Conservation (phyloP, 257 asterid species). For the Solanum arcanum region DNA sequence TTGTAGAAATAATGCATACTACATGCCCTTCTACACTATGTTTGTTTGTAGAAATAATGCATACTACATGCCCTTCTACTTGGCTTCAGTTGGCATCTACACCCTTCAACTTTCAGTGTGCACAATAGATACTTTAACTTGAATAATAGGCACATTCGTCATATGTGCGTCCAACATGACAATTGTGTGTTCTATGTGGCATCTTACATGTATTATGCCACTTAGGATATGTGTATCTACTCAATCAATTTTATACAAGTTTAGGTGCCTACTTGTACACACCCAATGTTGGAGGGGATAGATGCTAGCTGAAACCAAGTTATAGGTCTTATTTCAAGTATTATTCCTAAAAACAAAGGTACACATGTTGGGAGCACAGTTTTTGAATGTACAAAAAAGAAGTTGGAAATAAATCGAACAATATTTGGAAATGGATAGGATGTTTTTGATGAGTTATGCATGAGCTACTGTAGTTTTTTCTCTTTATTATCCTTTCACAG, state of each 20-base stretch:
- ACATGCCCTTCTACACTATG: not conserved
- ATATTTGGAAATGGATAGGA: not conserved
- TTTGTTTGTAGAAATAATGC: not conserved
- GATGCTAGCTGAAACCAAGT: not conserved
- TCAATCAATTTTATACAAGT: no score
- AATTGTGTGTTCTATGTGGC: not conserved
- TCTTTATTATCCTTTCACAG: not conserved
- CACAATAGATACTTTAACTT: not conserved
- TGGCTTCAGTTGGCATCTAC: not conserved
- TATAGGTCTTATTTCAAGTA: not conserved
- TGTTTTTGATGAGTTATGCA: not conserved
- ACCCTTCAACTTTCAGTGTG: not conserved
- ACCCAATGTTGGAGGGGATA: not conserved
- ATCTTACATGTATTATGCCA: not conserved
- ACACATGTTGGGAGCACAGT: not conserved
- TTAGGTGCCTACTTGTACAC: not conserved
- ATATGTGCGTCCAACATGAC: not conserved
- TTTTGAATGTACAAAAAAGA: not conserved
- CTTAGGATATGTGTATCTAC: not conserved
- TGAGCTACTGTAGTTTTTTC: not conserved
- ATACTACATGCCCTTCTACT: not conserved
- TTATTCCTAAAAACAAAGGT: not conserved
- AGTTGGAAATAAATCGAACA: not conserved
- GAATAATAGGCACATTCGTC: not conserved
- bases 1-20: not conserved